A percentile compares a stretch with the other conserved stretches of the same genome.
These are phyloP conservation scores for Parafenestella ontariensis DNA, from an alignment of 2,329 filamentous ascomycete species.

Conservation along the genomic window DNA sequence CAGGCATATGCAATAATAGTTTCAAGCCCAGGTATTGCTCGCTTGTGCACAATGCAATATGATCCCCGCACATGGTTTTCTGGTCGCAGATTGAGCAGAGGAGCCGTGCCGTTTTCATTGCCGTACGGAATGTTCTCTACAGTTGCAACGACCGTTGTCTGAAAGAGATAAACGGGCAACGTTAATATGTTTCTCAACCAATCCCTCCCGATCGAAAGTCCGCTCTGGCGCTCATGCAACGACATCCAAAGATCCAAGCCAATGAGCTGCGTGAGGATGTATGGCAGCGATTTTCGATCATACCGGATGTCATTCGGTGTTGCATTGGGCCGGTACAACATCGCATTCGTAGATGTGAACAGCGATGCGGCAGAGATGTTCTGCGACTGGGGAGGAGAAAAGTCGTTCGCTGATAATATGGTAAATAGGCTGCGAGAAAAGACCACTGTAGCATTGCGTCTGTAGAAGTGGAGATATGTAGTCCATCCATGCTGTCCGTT, in stretches of 20 bases:
- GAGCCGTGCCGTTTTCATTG: constrained; percentile 6
- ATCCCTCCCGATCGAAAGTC: constrained; percentile 8
- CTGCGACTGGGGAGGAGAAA: neutral
- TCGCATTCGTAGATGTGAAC: constrained; percentile 12
- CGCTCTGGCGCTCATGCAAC: neutral
- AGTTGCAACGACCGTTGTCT: constrained; percentile 11
- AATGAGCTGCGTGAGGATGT: constrained; percentile 17
- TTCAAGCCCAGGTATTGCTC: constrained; percentile 15
- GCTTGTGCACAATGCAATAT: constrained; percentile 12
- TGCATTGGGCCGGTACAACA: constrained; percentile 18
- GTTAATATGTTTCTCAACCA: constrained; percentile 20
- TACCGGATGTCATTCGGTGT: constrained; percentile 4
- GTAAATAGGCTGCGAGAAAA: constrained; percentile 16
- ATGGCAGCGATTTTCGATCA: constrained; percentile 15
- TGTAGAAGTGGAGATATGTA: constrained; percentile 20
- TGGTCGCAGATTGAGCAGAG: constrained; percentile 11
- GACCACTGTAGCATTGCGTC: constrained; percentile 14
- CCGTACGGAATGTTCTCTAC: neutral
- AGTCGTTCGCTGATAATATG: neutral
- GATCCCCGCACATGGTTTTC: constrained; percentile 22
- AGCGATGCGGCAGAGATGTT: constrained; percentile 2
- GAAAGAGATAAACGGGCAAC: constrained; percentile 21
- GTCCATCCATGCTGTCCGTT: constrained; percentile 9
- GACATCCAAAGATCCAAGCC: constrained; percentile 15
- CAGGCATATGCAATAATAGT: constrained; percentile 19